Base-by-base conservation (phyloP, 148 eudicot genomes). In the Persicaria tinctoria region DNA sequence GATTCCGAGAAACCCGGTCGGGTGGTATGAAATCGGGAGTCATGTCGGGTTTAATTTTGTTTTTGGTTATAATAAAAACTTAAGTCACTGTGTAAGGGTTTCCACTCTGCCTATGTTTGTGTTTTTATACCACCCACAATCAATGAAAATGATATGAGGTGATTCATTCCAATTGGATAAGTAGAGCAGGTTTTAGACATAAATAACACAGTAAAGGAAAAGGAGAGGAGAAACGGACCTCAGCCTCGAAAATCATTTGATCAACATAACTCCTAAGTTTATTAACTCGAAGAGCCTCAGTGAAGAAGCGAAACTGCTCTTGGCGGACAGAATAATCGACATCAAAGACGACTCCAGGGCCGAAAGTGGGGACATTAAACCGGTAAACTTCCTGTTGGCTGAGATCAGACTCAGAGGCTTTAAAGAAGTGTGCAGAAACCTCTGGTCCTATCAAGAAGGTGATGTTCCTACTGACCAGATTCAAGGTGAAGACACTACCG, bases 341-440 rank as follows among this genome's bases (percentile, higher is more conserved):
- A 75, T 93, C 98, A 76, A 93, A 91, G 53, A 93, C 97, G 23
- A 93, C 98, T 23, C 98, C 98, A 44, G 98, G 98, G 2, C 98
- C 98, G 50, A 93, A 93, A 1, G 97, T 93, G 3, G 98, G 98
- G 14, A 93, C 98, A 71, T 93, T 93, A 84, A 93, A 93, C 66
- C 87, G 97, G 76, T 91, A 91, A 2, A 93, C 95, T 80, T 93
- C 97, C 51, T 91, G 97, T 85, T 93, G 98, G 78, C 98, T 91
- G 47, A 93, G 97, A 84, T 91, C 98, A 18, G 97, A 68, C 72
- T 93, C 98, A 0, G 90, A 63, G 20, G 98, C 98, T 84, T 91
- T 93, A 79, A 91, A 93, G 90, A 93, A 93, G 80, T 93, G 97
- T 13, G 97, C 88, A 3, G 97, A 91, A 4, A 91, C 98, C 74